Conservation (phyloP, 2,329 filamentous ascomycete species). For the Orbilia ellipsospora region DNA sequence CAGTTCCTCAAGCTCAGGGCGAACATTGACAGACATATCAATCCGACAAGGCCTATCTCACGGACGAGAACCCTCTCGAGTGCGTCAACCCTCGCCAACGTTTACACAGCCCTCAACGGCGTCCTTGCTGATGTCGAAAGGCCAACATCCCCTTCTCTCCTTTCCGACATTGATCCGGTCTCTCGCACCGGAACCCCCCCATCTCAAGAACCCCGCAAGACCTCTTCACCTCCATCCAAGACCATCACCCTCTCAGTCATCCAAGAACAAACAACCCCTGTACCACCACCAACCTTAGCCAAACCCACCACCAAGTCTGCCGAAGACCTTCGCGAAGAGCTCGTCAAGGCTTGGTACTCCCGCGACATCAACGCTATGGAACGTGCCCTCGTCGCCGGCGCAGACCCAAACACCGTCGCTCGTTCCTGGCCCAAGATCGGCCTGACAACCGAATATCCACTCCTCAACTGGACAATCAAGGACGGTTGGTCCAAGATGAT, state of each 20-base stretch:
- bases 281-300: slow-evolving; percentile 5
- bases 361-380: slow-evolving; percentile 55
- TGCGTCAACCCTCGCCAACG: slow-evolving; percentile 51
- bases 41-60: slow-evolving; percentile 50
- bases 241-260: slow-evolving; percentile 46
- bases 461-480: slow-evolving; percentile 55
- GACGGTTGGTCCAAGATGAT: slow-evolving; percentile 55
- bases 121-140: slow-evolving; percentile 36
- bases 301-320: slow-evolving; percentile 11
- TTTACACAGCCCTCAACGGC: slow-evolving; percentile 40
- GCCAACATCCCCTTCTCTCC: slow-evolving; percentile 40
- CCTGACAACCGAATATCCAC: slow-evolving; percentile 49
- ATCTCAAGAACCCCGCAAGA: slow-evolving; percentile 32
- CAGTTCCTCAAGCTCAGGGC: slow-evolving; percentile 51
- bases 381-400: slow-evolving; percentile 44
- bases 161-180: slow-evolving; percentile 45
- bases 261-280: slow-evolving; percentile 28
- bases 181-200: slow-evolving; percentile 47
- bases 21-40: slow-evolving; percentile 50
- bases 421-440: slow-evolving; percentile 54
- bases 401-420: slow-evolving; percentile 48
- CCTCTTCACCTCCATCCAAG: slow-evolving; percentile 27
- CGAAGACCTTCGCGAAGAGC: slow-evolving; percentile 48
- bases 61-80: slow-evolving; percentile 48
- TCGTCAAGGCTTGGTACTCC: slow-evolving; percentile 51